Evolutionary conservation across 495 filamentous ascomycete species (phyloP).

Genomic region (Penicillium manginii): DNA sequence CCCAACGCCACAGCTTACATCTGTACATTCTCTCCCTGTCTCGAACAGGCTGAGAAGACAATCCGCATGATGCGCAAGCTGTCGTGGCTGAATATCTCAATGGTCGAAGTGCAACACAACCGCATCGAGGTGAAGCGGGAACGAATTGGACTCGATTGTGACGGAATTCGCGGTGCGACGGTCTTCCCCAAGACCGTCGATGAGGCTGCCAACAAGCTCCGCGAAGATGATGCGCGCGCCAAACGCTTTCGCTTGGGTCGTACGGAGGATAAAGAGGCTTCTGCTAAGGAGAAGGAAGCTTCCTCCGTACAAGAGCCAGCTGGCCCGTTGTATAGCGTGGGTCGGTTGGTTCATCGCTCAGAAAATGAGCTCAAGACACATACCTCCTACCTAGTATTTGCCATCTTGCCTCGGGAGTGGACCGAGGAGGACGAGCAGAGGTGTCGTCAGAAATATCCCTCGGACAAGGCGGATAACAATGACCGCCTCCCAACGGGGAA

Average conservation of each 20-base stretch:
- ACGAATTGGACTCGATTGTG: constrained; percentile 66
- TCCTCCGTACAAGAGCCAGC: constrained; percentile 8
- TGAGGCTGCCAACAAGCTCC: constrained; percentile 73
- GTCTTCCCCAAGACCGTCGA: constrained; percentile 68
- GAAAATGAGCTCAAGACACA: constrained; percentile 93
- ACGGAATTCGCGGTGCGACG: constrained; percentile 62
- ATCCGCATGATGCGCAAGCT: constrained; percentile 74
- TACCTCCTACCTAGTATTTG: constrained; percentile 94
- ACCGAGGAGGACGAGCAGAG: constrained; percentile 77
- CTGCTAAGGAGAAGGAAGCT: constrained; percentile 1
- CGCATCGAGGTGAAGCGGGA: constrained; percentile 83
- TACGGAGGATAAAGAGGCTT: not conserved
- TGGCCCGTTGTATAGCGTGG: constrained; percentile 57
- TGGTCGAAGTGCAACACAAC: constrained; percentile 81
- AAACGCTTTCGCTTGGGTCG: constrained; percentile 54
- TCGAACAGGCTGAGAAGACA: constrained; percentile 90
- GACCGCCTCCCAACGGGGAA: constrained; percentile 41
- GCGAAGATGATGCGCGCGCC: constrained; percentile 70
- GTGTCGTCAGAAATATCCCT: constrained; percentile 63
- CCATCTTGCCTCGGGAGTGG: constrained; percentile 85
- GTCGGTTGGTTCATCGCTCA: constrained; percentile 73
- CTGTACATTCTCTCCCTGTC: constrained; percentile 95
- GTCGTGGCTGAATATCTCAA: constrained; percentile 89
- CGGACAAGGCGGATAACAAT: constrained; percentile 31
- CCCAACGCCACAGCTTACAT: constrained; percentile 67